A percentile compares a stretch with the other conserved stretches of the same genome.
These are phyloP conservation scores for Tolypocladium nubicola DNA, from an alignment of 2,329 filamentous ascomycete genomes.

Conservation along the genomic window DNA sequence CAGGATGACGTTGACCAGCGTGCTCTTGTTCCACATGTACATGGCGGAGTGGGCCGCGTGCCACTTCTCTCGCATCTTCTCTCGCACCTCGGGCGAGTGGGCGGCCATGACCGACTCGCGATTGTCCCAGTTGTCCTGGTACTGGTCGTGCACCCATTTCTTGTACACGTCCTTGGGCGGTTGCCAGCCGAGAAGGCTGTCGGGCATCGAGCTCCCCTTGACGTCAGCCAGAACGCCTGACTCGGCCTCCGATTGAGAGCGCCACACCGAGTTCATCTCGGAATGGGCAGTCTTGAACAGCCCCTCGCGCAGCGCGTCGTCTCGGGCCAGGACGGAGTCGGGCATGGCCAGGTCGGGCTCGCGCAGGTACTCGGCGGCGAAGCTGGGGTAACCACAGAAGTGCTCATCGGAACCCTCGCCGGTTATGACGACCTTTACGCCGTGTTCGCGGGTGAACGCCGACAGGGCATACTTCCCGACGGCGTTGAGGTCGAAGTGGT, in stretches of 20 bases:
- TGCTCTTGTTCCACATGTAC: conserved; percentile 3
- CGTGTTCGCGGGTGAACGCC: conserved; percentile 29
- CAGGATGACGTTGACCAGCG: conserved; percentile 17
- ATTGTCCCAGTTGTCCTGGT: not conserved
- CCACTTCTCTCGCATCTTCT: conserved; percentile 2
- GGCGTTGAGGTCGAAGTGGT: conserved; percentile 35
- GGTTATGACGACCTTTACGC: conserved; percentile 43
- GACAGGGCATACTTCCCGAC: conserved; percentile 42
- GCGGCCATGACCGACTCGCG: not conserved
- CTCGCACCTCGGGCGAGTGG: not conserved
- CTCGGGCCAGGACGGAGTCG: conserved; percentile 8
- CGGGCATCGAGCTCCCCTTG: not conserved
- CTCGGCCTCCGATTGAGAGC: not conserved
- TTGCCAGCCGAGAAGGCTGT: not conserved
- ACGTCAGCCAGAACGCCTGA: not conserved
- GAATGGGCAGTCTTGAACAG: not conserved
- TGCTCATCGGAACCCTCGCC: conserved; percentile 42
- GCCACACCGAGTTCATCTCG: not conserved
- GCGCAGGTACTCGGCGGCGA: conserved; percentile 34
- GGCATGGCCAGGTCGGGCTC: conserved; percentile 32
- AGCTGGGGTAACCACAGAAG: conserved; percentile 40
- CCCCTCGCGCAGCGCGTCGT: not conserved
- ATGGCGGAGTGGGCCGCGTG: conserved; percentile 2
- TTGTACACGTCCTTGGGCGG: not conserved
- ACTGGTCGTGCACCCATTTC: not conserved